Evolutionary conservation across 805 yeast genomes (phyloP), one percentile per base, ranked within the genome.

Genomic region (Nakazawaea ishiwadae): DNA sequence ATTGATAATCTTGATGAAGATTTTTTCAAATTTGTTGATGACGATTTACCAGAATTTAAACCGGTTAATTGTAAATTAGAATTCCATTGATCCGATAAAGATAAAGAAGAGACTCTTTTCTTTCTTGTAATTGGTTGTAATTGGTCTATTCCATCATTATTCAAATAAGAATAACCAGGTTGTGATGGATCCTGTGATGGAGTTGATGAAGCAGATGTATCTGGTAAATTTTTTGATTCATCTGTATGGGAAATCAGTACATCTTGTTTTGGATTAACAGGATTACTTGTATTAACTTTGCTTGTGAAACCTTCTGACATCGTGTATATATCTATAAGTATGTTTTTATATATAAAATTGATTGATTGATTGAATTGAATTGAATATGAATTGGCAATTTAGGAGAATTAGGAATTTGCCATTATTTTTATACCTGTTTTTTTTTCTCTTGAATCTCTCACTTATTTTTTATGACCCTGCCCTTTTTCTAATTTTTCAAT

Each of bases 111-210:
- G 6, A 80, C 84, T 33, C 81, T 62, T 54, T 79, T 77, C 50
- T 73, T 78, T 57, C 85, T 69, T 7, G 75, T 66, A 39, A 71
- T 66, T 3, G 90, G 90, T 40, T 71, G 73, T 54, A 83, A 60
- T 42, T 74, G 72, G 54, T 82, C 89, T 16, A 83, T 81, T 18
- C 85, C 86, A 54, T 83, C 89, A 48, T 81, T 82, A 52, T 83
- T 81, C 47, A 83, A 69, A 51, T 75, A 81, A 9, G 87, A 79
- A 12, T 42, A 42, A 17, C 42, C 42, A 9, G 41, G 38, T 14
- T 16, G 30, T 10, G 31, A 17, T 3, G 40, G 21, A 31, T 14
- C 39, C 23, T 18, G n/a, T 8, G 39, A 20, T n/a, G 32, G 31
- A 3, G 38, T 34, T 6, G 38, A 10, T 27, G 33, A 20, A 15